Evolutionary conservation across 2,329 filamentous ascomycete genomes (phyloP), one percentile per base, ranked within the genome.

Genomic region (Diaporthe ampelina): DNA sequence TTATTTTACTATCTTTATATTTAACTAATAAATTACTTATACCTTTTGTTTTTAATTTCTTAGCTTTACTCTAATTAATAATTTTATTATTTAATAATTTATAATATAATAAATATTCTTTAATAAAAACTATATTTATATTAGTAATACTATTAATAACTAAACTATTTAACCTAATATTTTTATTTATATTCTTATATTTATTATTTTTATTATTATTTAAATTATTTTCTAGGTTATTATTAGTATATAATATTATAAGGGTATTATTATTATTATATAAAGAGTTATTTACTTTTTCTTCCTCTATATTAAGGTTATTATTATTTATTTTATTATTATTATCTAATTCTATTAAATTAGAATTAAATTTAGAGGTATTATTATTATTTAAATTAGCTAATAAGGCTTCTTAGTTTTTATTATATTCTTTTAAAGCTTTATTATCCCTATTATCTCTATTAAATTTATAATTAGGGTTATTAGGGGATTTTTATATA

Each of bases 1-100:
- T 58, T 32, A 21, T 32, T 58, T 58, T 58, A 29, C 26, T 58
- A 58, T 58, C 56, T 58, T 35, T 58, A 58, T 21, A 59, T 59
- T 59, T 6, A 37, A 59, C 40, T 40, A 37, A 37, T 59, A 40
- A 17, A 59, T 37, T 9, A 37, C 57, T 3, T 37, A 35, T 37
- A 19, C 29, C 40, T 4, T 43, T 58, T 45, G 57, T 45, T 37
- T 32, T 59, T 48, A 70, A 35, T 26, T 5, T 1, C 4, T 59
- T n/a, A 35, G 13, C 11, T 21, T 50, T 70, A 59, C 10, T 10
- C 17, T 35, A 70, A 57, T 40, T 24, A 21, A 50, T 15, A 11
- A 21, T 61, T 26, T 45, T 70, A 70, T 11, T 24, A 32, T 9
- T 37, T n/a, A 50, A 21, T 21, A 9, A 1, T 17, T 37, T 13